phyloP scores from a whole-genome alignment of 116 monocot species.

The Trichopus zeylanicus region DNA sequence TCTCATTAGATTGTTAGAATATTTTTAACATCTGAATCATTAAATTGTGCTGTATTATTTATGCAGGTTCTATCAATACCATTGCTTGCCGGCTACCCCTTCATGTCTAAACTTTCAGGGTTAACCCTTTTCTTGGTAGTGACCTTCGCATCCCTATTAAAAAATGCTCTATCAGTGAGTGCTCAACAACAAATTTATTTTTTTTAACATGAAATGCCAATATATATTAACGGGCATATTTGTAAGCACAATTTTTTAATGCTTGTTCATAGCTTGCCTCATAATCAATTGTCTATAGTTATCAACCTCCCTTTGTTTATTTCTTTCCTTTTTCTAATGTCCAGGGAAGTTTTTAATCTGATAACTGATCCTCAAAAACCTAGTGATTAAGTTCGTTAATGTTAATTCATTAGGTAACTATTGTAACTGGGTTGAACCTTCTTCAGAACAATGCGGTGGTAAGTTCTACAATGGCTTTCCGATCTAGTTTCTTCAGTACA shows the following conservation, averaged over 20 bases:
- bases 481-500: background rate
- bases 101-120: conserved; percentile 43
- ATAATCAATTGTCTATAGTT: too few relatives aligned
- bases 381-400: too few relatives aligned
- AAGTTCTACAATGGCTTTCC: background rate
- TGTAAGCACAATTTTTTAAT: too few relatives aligned
- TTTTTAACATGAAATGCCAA: too few relatives aligned
- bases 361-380: too few relatives aligned
- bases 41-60: background rate
- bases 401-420: conserved; percentile 37
- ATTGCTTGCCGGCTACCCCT: conserved; percentile 34
- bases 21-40: background rate
- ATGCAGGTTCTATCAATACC: conserved; percentile 42
- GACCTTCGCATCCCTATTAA: conserved; percentile 38
- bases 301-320: too few relatives aligned
- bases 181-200: background rate
- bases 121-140: conserved; percentile 22
- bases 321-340: too few relatives aligned
- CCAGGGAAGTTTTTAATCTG: too few relatives aligned
- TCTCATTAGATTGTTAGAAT: background rate
- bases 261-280: too few relatives aligned
- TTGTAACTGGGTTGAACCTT: conserved; percentile 43
- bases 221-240: too few relatives aligned
- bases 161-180: conserved; percentile 50
- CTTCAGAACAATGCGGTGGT: conserved; percentile 70